phyloP scores from a whole-genome alignment of 2,329 filamentous ascomycete species.

The Allantophomopsis lycopodina region DNA sequence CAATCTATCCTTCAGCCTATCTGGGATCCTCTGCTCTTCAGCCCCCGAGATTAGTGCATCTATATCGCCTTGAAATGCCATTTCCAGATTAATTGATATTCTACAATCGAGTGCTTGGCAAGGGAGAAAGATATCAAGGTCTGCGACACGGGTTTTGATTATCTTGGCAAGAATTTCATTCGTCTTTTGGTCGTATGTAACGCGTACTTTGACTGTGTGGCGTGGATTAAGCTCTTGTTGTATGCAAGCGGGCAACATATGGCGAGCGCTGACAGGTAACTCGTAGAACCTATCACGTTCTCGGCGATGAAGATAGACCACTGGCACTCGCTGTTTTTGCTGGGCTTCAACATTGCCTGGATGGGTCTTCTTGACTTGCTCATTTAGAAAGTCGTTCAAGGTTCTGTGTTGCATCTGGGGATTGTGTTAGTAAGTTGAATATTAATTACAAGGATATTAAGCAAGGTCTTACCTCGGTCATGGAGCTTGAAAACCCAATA shows the following conservation, averaged over 20 bases:
- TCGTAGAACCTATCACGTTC: slow-evolving; percentile 80
- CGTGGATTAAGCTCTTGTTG: slow-evolving; percentile 43
- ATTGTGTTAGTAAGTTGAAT: not conserved
- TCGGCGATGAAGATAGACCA: slow-evolving; percentile 70
- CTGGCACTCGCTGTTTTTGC: slow-evolving; percentile 34
- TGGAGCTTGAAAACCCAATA: slow-evolving; percentile 69
- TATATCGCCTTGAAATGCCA: slow-evolving; percentile 63
- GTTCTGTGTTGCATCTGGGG: slow-evolving; percentile 61
- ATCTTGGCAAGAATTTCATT: slow-evolving; percentile 65
- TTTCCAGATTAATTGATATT: slow-evolving; percentile 89
- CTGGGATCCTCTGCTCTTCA: slow-evolving; percentile 26
- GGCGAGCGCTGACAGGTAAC: slow-evolving; percentile 44
- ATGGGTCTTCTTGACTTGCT: slow-evolving; percentile 43
- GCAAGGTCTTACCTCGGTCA: slow-evolving; percentile 60
- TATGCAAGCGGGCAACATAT: slow-evolving; percentile 50
- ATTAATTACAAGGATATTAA: not conserved
- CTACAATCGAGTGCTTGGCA: slow-evolving; percentile 72
- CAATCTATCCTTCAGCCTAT: slow-evolving; percentile 78
- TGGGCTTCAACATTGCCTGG: slow-evolving; percentile 29
- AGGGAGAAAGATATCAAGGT: slow-evolving; percentile 80
- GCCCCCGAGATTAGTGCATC: slow-evolving; percentile 30
- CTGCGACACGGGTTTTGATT: slow-evolving; percentile 77
- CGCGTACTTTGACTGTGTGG: slow-evolving; percentile 49
- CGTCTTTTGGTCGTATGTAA: slow-evolving; percentile 65
- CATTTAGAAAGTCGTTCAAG: slow-evolving; percentile 79